Conservation (phyloP, 2,329 filamentous ascomycete species). For the Tolypocladium cylindrosporum region DNA sequence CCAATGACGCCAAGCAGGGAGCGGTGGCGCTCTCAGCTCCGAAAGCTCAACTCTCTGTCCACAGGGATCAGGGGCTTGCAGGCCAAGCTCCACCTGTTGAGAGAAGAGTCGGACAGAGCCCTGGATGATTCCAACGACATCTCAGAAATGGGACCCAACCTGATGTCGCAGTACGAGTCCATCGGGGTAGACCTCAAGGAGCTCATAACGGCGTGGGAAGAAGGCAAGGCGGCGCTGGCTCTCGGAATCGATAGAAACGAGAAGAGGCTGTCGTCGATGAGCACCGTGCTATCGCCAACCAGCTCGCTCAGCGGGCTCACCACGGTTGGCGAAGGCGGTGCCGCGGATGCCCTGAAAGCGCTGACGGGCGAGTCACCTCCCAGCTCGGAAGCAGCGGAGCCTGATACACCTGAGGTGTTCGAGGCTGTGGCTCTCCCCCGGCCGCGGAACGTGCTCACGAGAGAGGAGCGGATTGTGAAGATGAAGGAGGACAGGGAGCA, state of each 20-base stretch:
- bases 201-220: conserved; percentile 76
- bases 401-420: conserved; percentile 71
- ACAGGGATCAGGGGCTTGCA: conserved; percentile 86
- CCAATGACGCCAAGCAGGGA: conserved; percentile 66
- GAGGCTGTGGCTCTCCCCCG: conserved; percentile 74
- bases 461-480: conserved; percentile 79
- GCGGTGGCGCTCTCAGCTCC: conserved; percentile 74
- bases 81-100: conserved; percentile 84
- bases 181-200: conserved; percentile 80
- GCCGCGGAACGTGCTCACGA: conserved; percentile 60
- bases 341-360: conserved; percentile 58
- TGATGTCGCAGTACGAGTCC: conserved; percentile 88
- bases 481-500: conserved; percentile 79
- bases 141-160: conserved; percentile 63
- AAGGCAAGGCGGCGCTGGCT: conserved; percentile 73
- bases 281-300: conserved; percentile 46
- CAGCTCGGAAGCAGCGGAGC: conserved; percentile 45
- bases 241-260: conserved; percentile 75
- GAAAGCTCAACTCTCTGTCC: conserved; percentile 79
- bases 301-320: conserved; percentile 59
- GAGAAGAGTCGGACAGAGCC: conserved; percentile 77
- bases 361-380: conserved; percentile 61
- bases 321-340: conserved; percentile 44
- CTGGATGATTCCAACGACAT: conserved; percentile 65
- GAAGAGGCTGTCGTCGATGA: conserved; percentile 55